Percentiles rank a stretch among this genome's conserved stretches.
Evolutionary conservation across 805 yeast species (phyloP).

Genomic region (Cyberlindnera subsufficiens): DNA sequence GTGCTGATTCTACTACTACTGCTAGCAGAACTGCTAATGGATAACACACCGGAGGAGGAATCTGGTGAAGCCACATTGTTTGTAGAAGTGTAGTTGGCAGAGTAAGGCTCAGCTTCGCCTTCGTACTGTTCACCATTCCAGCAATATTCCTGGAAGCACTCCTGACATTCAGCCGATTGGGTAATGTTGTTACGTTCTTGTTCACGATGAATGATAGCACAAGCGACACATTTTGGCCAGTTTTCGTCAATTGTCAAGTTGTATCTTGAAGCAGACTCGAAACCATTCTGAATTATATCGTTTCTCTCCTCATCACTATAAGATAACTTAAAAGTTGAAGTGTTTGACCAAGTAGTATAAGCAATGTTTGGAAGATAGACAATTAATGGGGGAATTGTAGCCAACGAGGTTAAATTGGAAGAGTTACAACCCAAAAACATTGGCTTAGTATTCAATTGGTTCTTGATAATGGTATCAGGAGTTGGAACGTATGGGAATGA

Average conservation of each 20-base stretch:
- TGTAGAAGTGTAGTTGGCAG: neutral
- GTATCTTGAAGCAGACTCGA: conserved; percentile 57
- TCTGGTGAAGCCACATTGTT: neutral
- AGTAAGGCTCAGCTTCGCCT: neutral
- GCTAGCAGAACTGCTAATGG: too few relatives aligned
- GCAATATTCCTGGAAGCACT: conserved; percentile 70
- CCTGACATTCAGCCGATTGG: conserved; percentile 59
- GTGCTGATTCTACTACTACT: too few relatives aligned
- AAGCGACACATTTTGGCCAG: conserved; percentile 53
- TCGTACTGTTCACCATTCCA: conserved; percentile 48
- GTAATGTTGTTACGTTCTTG: conserved; percentile 59
- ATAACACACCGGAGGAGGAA: too few relatives aligned
- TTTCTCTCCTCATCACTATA: conserved; percentile 53
- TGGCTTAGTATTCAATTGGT: conserved; percentile 64
- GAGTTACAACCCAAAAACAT: conserved; percentile 82
- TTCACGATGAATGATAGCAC: conserved; percentile 77
- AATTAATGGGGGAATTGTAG: conserved; percentile 64
- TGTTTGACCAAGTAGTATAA: conserved; percentile 58
- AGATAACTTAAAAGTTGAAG: conserved; percentile 62
- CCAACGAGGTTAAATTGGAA: conserved; percentile 36
- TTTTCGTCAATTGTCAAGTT: conserved; percentile 57
- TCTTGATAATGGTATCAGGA: conserved; percentile 42
- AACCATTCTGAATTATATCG: conserved; percentile 67
- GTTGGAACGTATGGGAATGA: conserved; percentile 85
- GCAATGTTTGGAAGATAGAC: conserved; percentile 74